A percentile compares a stretch with the other conserved stretches of the same genome.
These are phyloP conservation scores for Arthrobotrys entomopaga DNA, from an alignment of 2,329 filamentous ascomycete species.

Conservation along the genomic window DNA sequence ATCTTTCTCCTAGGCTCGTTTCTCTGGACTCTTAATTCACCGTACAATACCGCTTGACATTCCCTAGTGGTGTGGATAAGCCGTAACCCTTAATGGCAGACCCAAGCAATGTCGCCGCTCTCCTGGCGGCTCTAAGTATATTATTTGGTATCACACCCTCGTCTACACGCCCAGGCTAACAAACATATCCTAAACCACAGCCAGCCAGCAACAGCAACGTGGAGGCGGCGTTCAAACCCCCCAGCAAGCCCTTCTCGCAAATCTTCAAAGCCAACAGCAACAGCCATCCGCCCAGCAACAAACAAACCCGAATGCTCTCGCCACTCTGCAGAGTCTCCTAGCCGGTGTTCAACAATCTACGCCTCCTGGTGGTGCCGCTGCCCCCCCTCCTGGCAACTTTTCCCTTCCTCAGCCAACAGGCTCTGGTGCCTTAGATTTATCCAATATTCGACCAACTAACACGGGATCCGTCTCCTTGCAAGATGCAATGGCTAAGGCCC, in stretches of 20 bases:
- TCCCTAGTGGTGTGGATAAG: conserved; percentile 14
- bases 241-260: conserved; percentile 22
- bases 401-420: conserved; percentile 74
- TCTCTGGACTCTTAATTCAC: conserved; percentile 27
- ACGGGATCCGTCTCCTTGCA: conserved; percentile 84
- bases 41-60: conserved; percentile 10
- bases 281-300: conserved; percentile 35
- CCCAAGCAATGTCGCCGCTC: conserved; percentile 58
- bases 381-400: conserved; percentile 63
- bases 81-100: conserved; percentile 57
- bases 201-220: conserved; percentile 52
- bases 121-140: conserved; percentile 59
- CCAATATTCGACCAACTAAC: conserved; percentile 79
- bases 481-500: conserved; percentile 85
- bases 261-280: conserved; percentile 44
- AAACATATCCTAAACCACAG: conserved; percentile 10
- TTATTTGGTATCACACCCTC: background rate
- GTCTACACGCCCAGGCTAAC: background rate
- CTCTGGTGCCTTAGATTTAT: conserved; percentile 82
- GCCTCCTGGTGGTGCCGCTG: conserved; percentile 32
- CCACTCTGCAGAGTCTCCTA: conserved; percentile 46
- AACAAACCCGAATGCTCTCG: conserved; percentile 30
- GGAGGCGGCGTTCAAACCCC: conserved; percentile 48
- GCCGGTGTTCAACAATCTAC: conserved; percentile 39
- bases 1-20: conserved; percentile 4